Conservation (phyloP, 129 eudicot species). For the Scalesia atractyloides region DNA sequence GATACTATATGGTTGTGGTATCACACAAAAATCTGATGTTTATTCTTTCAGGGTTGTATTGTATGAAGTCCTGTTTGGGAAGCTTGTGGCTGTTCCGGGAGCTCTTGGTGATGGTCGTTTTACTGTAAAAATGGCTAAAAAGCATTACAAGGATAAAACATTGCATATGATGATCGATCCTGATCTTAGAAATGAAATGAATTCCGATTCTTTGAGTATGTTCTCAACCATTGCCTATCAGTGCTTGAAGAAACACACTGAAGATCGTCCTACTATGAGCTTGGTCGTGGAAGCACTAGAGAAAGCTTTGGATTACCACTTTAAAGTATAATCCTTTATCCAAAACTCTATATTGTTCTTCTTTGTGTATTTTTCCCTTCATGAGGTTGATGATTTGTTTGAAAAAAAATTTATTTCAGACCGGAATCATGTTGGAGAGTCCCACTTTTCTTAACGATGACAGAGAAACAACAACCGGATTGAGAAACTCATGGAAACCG, state of each 20-base stretch:
- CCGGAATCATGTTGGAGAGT: slow-evolving; percentile 53
- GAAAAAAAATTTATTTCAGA: no score
- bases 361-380: neutral
- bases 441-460: slow-evolving; percentile 44
- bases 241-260: neutral
- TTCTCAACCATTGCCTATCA: slow-evolving; percentile 16
- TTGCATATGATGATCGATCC: neutral
- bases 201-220: neutral
- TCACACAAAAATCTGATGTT: slow-evolving; percentile 18
- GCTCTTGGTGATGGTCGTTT: neutral
- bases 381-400: neutral
- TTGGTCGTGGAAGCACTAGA: neutral
- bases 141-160: neutral
- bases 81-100: neutral
- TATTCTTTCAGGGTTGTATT: slow-evolving; percentile 18
- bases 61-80: slow-evolving; percentile 11
- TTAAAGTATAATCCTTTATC: slow-evolving; percentile 7
- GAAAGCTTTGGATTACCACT: neutral
- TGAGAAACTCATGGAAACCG: slow-evolving; percentile 38
- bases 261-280: slow-evolving; percentile 18
- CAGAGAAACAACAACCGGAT: slow-evolving; percentile 15
- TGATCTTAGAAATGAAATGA: neutral
- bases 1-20: neutral
- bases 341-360: slow-evolving; percentile 14
- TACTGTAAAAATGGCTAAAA: neutral